Percentiles rank a stretch among this genome's conserved stretches.
Conservation (phyloP, 2,329 filamentous ascomycete genomes). For the Myriosclerotinia curreyana region DNA sequence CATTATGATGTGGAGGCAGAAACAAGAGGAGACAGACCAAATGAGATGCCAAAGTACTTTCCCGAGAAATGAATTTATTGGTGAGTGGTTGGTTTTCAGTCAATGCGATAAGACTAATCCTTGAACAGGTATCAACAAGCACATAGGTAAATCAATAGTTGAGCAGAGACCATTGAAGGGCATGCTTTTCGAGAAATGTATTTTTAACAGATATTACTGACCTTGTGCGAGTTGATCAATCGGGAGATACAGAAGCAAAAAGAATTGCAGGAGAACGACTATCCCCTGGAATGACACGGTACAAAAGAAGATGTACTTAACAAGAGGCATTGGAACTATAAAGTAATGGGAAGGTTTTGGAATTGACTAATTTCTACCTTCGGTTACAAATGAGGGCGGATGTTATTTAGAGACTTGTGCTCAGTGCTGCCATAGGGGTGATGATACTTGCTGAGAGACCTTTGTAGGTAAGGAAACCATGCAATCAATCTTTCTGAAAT, state of each 20-base stretch:
- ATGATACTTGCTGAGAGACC: constrained; percentile 59
- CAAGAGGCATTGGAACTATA: constrained; percentile 57
- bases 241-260: constrained; percentile 11
- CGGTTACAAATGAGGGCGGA: constrained; percentile 57
- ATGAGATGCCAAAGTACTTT: constrained; percentile 48
- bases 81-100: constrained; percentile 26
- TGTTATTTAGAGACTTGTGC: constrained; percentile 63
- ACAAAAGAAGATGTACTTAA: constrained; percentile 59
- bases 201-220: constrained; percentile 58
- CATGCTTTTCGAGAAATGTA: constrained; percentile 61
- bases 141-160: constrained; percentile 52
- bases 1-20: constrained; percentile 56
- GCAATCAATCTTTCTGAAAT: background rate
- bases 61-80: constrained; percentile 44
- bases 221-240: constrained; percentile 44
- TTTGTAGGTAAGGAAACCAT: constrained; percentile 43
- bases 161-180: constrained; percentile 53
- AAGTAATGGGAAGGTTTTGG: constrained; percentile 61
- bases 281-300: constrained; percentile 62
- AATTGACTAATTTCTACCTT: constrained; percentile 56
- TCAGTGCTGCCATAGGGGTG: constrained; percentile 55
- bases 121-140: constrained; percentile 54
- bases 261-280: constrained; percentile 45
- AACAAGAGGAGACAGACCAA: constrained; percentile 49
- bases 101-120: constrained; percentile 31